phyloP scores from a whole-genome alignment of 2,329 filamentous ascomycete species.

The Neospermospora avenae region DNA sequence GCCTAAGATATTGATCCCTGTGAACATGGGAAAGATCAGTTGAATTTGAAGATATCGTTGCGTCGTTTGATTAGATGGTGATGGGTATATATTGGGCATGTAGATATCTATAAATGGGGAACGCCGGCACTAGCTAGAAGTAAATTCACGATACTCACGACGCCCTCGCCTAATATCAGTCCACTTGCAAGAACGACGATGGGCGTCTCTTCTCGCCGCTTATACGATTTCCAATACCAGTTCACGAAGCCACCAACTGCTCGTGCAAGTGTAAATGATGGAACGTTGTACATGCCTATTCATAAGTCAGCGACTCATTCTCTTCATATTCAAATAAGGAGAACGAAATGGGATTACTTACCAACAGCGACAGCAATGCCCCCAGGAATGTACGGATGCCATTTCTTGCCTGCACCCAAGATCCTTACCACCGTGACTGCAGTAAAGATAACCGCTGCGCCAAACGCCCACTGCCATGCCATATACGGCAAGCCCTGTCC shows the following conservation, averaged over 20 bases:
- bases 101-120: slow-evolving; percentile 57
- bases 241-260: slow-evolving; percentile 74
- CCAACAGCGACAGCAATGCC: slow-evolving; percentile 95
- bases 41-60: neutral
- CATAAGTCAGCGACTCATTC: neutral
- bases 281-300: slow-evolving; percentile 92
- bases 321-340: neutral
- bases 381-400: slow-evolving; percentile 78
- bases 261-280: slow-evolving; percentile 88
- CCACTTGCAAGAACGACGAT: slow-evolving; percentile 88
- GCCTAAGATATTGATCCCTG: no score
- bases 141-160: slow-evolving; percentile 88
- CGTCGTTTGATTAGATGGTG: neutral
- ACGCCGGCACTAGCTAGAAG: slow-evolving; percentile 73
- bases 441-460: slow-evolving; percentile 72
- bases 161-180: slow-evolving; percentile 87
- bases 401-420: slow-evolving; percentile 48
- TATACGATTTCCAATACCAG: slow-evolving; percentile 70
- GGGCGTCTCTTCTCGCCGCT: slow-evolving; percentile 60
- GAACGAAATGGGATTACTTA: slow-evolving; percentile 40
- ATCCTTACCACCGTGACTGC: slow-evolving; percentile 68
- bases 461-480: slow-evolving; percentile 75
- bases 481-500: slow-evolving; percentile 82
- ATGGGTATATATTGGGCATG: neutral
- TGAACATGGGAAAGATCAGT: neutral